Evolutionary conservation across 129 eudicot species (phyloP).

Genomic region (Erigeron canadensis): DNA sequence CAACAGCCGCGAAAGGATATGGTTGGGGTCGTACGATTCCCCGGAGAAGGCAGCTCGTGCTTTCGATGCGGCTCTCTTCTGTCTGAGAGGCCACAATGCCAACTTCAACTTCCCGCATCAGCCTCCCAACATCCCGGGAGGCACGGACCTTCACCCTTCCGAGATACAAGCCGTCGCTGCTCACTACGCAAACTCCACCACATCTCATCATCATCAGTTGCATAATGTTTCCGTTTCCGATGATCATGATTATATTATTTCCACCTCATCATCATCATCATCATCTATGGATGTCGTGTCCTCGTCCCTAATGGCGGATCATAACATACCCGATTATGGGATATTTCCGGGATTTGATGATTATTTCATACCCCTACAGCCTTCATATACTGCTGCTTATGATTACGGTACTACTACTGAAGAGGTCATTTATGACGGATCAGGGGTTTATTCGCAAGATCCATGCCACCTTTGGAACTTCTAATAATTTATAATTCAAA

Average conservation of each 20-base stretch:
- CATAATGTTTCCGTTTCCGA: neutral
- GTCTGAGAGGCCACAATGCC: slow-evolving; percentile 40
- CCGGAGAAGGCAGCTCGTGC: slow-evolving; percentile 49
- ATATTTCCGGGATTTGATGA: slow-evolving; percentile 44
- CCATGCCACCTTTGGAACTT: slow-evolving; percentile 37
- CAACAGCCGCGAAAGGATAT: slow-evolving; percentile 49
- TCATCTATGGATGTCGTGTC: neutral
- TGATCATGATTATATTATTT: no score
- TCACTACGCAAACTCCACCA: slow-evolving; percentile 24
- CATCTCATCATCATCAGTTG: neutral
- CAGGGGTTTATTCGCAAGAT: slow-evolving; percentile 29
- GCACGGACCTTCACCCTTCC: slow-evolving; percentile 34
- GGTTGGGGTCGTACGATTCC: slow-evolving; percentile 43
- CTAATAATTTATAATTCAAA: neutral
- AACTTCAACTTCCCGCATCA: slow-evolving; percentile 45
- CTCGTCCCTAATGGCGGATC: slow-evolving; percentile 6
- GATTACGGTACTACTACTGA: slow-evolving; percentile 1
- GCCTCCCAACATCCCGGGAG: slow-evolving; percentile 42
- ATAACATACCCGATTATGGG: slow-evolving; percentile 23
- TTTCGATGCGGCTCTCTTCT: slow-evolving; percentile 44
- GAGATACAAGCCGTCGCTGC: slow-evolving; percentile 41
- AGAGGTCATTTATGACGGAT: slow-evolving; percentile 22
- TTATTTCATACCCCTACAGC: slow-evolving; percentile 28
- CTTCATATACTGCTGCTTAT: neutral
- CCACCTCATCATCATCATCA: neutral